Base-by-base conservation (phyloP, 371 early-diverging fungal species). In the Paramicrosporidium saccamoebae region DNA sequence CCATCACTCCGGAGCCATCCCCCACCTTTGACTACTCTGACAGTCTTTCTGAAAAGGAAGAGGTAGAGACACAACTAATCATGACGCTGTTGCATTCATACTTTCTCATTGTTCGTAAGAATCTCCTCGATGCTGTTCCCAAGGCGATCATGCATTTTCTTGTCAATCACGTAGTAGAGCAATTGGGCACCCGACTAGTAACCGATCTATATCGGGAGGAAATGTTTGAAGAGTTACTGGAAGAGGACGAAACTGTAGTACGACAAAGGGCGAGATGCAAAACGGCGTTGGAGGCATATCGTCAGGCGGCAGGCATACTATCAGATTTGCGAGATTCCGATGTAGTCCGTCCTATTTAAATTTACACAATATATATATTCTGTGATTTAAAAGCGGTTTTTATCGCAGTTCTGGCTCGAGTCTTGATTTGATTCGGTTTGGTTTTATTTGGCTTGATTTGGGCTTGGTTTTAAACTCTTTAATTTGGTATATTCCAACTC, bases 71-170 rank as follows among this genome's bases (percentile, higher is more conserved):
- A 2, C 58, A 67, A 24, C 44, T 74, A 14, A 74, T 81, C 23
- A 62, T 72, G 10, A 55, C 57, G 1, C 42, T 73, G 25, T 66
- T 73, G 19, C 44, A 51, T 3, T 58, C 65, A n/a, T 77, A 84
- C 42, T 74, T 79, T 37, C 50, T 58, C 23, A 66, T 77, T 31
- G 60, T 73, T 5, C 56, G 73, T 29, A 67, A 68, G 40, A 54
- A 60, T 6, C 60, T 79, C 17, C 62, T 71, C 33, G 81, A 84
- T 26, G 41, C 69, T 29, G 75, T 84, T 2, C 86, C 86, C 6
- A 84, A 84, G 36, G 73, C 81, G 0, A 61, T 79, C 28, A 78
- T 84, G 74, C 65, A 66, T 32, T 29, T 69, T 21, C 38, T 74
- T 18, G 71, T 74, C 16, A 65, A 69, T 30, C 49, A 58, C 32